Evolutionary conservation across 1,284 basidiomycete genomes (phyloP), one percentile per base, ranked within the genome.

Genomic region (Wallemia hederae): DNA sequence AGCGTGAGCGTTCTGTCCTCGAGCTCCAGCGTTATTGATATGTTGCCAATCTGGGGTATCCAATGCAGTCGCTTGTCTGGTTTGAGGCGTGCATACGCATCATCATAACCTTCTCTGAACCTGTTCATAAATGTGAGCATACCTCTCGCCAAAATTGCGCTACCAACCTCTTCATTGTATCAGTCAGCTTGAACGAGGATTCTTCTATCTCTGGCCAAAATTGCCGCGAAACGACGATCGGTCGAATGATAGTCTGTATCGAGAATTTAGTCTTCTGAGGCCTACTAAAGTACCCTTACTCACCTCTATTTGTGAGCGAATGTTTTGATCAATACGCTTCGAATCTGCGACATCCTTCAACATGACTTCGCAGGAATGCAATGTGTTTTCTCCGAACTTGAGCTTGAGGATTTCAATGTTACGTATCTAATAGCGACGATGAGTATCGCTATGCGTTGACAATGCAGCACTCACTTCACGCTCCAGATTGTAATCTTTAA

Each of bases 331-430:
- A 60, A 82, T 85, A 39, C 87, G 78, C 66, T 82, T 83, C 49
- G 90, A 92, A 69, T 94, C 89, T 3, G 85, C 82, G 79, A 96
- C 84, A 70, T 96, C 90, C 67, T 82, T 84, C 67, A 96, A 72
- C 90, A 96, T 96, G 62, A 96, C 88, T 68, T 96, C 90, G 74
- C 89, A 92, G 0, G 88, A 83, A 68, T 90, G 86, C 63, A 96
- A 70, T 0, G 86, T 81, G 0, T 80, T 77, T 67, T 96, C 90
- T 24, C 90, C 90, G 66, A 96, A 96, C 2, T 90, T 81, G 60
- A 89, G 78, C 74, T 94, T 96, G 63, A 96, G 72, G 59, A 91
- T 84, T 70, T 94, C 89, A 62, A 94, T 81, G 65, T 86, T 92
- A 27, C 84, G 78, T 26, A 90, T 79, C 86, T 92, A 64, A 5